Conservation (phyloP, 345 rosid genomes). For the Salix koriyanagi region DNA sequence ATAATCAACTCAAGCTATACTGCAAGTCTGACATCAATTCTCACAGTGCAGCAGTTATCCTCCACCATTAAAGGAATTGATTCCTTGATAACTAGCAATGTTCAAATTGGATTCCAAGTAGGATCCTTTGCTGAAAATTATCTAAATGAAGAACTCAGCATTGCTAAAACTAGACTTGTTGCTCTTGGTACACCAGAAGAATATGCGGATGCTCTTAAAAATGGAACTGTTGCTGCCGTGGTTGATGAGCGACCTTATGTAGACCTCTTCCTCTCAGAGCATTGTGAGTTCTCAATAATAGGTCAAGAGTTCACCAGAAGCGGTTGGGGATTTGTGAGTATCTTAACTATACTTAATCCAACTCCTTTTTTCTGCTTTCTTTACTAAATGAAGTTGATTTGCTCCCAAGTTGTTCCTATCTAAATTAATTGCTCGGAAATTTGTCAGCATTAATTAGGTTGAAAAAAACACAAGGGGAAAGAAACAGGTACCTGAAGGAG, state of each 20-base stretch:
- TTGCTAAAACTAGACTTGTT: slow-evolving; percentile 69
- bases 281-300: slow-evolving; percentile 66
- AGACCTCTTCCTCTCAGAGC: slow-evolving; percentile 66
- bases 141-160: slow-evolving; percentile 63
- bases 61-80: slow-evolving; percentile 87
- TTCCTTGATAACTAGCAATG: slow-evolving; percentile 50
- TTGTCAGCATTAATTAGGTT: not conserved
- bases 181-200: slow-evolving; percentile 80
- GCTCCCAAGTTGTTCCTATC: not conserved
- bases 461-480: too few species aligned
- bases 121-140: slow-evolving; percentile 83
- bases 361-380: not conserved
- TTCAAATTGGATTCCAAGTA: slow-evolving; percentile 61
- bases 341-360: slow-evolving; percentile 4
- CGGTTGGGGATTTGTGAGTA: slow-evolving; percentile 96
- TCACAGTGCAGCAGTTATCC: slow-evolving; percentile 79
- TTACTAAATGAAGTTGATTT: not conserved
- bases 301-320: slow-evolving; percentile 80
- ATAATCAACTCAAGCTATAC: slow-evolving; percentile 90
- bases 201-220: slow-evolving; percentile 59
- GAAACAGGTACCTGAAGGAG: not conserved
- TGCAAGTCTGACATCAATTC: slow-evolving; percentile 92
- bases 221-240: slow-evolving; percentile 75
- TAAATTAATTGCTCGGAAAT: not conserved
- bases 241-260: slow-evolving; percentile 76